Evolutionary conservation across 257 asterid genomes (phyloP), one percentile per base, ranked within the genome.

Genomic region (Craterostigma plantagineum): DNA sequence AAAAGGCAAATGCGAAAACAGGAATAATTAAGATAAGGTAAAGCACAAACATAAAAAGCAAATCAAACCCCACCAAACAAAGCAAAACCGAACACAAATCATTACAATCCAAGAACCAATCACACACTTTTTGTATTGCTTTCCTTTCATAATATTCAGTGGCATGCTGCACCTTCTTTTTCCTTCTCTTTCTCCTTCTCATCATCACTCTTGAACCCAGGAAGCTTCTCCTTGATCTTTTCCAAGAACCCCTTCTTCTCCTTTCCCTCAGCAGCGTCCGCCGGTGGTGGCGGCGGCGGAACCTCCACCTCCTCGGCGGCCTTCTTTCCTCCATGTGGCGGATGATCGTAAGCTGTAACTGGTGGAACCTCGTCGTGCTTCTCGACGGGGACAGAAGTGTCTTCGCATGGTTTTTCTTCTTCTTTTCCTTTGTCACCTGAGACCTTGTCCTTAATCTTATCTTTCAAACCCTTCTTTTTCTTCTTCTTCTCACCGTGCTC

Each of bases 221-320:
- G 98, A 4, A 87, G 48, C 54, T 87, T 87, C 65, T 82, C 98
- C 85, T 81, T 87, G 49, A 87, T 81, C 80, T 87, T 87, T 8
- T 78, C 91, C 70, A 81, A 34, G 54, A 87, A 76, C 0, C 97
- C 85, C 51, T 81, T 87, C 64, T 81, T 81, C 34, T 78, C 94
- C 53, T 73, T 71, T 0, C 59, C 70, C 53, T 64, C 33, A 6
- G 63, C 10, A 54, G 51, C 16, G 48, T 60, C 82, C 0, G 36
- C 67, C 0, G 51, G 55, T 1, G 76, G 64, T 0, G 72, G 52
- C 0, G 71, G 59, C 0, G 65, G 42, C 0, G 55, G 50, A 1
- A 43, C 59, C 0, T 27, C 48, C 10, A 23, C 76, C 48, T 65
- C 96, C 60, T 72, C 93, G 0, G n/a, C n/a, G n/a, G 62, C 0